Conservation (phyloP, 1,284 basidiomycete species). For the Ustilago tritici region DNA sequence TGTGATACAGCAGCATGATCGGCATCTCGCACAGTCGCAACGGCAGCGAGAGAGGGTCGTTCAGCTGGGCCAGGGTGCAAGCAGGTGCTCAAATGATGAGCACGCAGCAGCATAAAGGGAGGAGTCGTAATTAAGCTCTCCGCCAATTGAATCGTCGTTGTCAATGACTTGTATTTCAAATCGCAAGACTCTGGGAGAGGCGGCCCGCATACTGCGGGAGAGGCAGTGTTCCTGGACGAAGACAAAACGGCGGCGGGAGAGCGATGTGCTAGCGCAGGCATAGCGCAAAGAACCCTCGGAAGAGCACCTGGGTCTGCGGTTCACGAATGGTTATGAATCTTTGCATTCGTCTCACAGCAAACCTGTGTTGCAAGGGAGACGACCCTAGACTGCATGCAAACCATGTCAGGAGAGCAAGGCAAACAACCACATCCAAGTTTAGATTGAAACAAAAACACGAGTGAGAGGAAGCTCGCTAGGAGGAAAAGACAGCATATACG, state of each 20-base stretch:
- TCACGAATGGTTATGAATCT: no score
- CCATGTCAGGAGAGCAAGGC: neutral
- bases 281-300: no score
- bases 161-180: neutral
- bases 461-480: neutral
- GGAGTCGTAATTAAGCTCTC: conserved; percentile 4
- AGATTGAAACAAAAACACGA: neutral
- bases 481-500: conserved; percentile 6
- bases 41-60: no score
- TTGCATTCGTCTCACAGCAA: no score
- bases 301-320: no score
- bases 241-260: neutral
- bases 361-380: no score
- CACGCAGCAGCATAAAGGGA: neutral
- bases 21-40: no score
- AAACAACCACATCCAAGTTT: conserved; percentile 7
- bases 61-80: neutral
- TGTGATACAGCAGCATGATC: neutral
- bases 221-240: no score
- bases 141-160: neutral
- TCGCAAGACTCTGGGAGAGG: neutral
- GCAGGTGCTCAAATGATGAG: neutral
- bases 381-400: conserved; percentile 3
- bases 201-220: no score
- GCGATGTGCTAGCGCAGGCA: neutral